Evolutionary conservation across 495 filamentous ascomycete species (phyloP), one percentile per base, ranked within the genome.

Genomic region (Alectoria sarmentosa): DNA sequence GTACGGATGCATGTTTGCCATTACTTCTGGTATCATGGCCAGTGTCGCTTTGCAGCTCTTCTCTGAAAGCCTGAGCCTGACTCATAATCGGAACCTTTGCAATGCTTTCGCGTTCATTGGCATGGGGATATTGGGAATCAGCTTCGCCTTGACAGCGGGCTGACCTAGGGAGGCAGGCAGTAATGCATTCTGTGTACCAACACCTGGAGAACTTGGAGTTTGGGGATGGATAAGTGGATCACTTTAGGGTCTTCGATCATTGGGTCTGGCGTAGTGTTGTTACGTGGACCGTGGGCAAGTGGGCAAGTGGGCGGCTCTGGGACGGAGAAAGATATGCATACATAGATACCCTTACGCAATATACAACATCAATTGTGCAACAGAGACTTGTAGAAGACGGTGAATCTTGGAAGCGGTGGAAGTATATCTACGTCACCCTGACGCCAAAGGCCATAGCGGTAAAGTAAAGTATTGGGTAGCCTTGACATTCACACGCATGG

Each of bases 11-110:
- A 86, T 98, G 77, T 98, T 98, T 74, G 90, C 92, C 26, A 80
- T 86, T 26, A 96, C 91, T 0, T 88, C 92, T 0, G 94, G 94
- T 1, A 92, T 98, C 64, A 98, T 98, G 94, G 86, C 89, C 37
- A 92, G 85, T 63, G 94, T 98, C 37, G 92, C 88, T 9, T 74
- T 98, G 71, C 89, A 94, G 76, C 78, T 98, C 3, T 96, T 96
- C 72, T 86, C 86, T 17, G 92, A 98, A 77, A 89, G 88, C 46
- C 74, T 96, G 69, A 86, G 84, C 37, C 72, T 96, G 69, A 90
- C 88, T 52, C 94, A 98, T 75, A 87, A 87, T 66, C 81, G 86
- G 62, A 83, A 84, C 56, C 74, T 97, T 73, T 91, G 90, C 70
- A 91, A 95, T 67, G 80, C 83, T 7, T 95, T 90, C 78, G 93